phyloP scores from a whole-genome alignment of 2,329 filamentous ascomycete species.

The Eurotiales sp. region DNA sequence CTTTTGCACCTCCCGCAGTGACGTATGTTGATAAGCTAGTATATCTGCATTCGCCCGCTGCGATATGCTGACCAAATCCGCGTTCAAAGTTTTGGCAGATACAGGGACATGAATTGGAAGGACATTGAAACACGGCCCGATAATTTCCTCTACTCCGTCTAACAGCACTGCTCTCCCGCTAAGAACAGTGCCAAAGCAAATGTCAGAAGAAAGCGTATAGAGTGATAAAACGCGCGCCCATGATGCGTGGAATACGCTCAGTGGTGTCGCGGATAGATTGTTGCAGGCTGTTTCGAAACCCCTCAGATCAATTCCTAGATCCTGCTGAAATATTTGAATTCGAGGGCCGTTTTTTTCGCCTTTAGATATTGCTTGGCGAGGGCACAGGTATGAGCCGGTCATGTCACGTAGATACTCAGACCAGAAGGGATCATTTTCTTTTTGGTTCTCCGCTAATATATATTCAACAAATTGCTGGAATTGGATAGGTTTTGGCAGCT shows the following conservation, averaged over 20 bases:
- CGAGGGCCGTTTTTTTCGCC: conserved; percentile 1
- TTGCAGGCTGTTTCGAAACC: conserved; percentile 50
- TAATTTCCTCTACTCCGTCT: conserved; percentile 63
- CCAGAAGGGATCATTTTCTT: conserved; percentile 58
- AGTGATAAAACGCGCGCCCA: conserved; percentile 66
- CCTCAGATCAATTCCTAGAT: conserved; percentile 36
- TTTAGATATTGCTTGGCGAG: conserved; percentile 17
- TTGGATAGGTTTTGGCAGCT: conserved; percentile 49
- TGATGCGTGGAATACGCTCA: conserved; percentile 66
- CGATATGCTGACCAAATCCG: conserved; percentile 57
- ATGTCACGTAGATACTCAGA: conserved; percentile 51
- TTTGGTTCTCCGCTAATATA: conserved; percentile 51
- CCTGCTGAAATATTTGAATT: conserved; percentile 8
- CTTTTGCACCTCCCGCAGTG: conserved; percentile 67
- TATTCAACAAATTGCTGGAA: conserved; percentile 64
- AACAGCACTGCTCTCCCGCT: conserved; percentile 69
- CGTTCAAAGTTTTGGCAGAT: conserved; percentile 46
- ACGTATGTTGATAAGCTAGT: conserved; percentile 68
- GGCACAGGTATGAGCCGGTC: conserved; percentile 32
- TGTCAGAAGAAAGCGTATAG: conserved; percentile 55
- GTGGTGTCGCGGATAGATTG: conserved; percentile 56
- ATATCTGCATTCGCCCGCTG: conserved; percentile 61
- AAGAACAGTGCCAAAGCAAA: conserved; percentile 85
- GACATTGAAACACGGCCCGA: conserved; percentile 93
- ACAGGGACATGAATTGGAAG: conserved; percentile 65